Percentiles rank a stretch among this genome's conserved stretches.
Conservation (phyloP, 495 filamentous ascomycete genomes). For the Bathelium albidoporum region DNA sequence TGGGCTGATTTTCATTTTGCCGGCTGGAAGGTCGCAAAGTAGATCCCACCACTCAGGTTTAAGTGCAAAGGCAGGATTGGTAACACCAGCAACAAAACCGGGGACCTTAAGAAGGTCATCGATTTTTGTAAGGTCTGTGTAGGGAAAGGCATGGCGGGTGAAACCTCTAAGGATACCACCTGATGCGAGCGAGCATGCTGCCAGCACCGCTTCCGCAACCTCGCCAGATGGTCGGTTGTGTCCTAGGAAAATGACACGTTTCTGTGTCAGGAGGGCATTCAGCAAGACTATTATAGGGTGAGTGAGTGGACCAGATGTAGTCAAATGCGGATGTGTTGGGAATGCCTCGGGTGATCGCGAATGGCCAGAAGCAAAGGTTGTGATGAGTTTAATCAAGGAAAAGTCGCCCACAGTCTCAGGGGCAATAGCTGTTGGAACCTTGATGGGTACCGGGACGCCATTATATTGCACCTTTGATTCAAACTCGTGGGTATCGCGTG, state of each 20-base stretch:
- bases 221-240: slow-evolving; percentile 89
- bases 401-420: slow-evolving; percentile 97
- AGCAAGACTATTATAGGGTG: slow-evolving; percentile 69
- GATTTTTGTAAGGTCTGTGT: slow-evolving; percentile 95
- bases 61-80: slow-evolving; percentile 89
- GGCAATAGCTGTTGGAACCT: slow-evolving; percentile 83
- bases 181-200: slow-evolving; percentile 83
- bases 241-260: slow-evolving; percentile 89
- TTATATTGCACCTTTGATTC: slow-evolving; percentile 92
- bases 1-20: slow-evolving; percentile 85
- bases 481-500: slow-evolving; percentile 93
- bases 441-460: slow-evolving; percentile 89
- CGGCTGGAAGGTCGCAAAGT: slow-evolving; percentile 83
- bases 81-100: slow-evolving; percentile 96
- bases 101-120: slow-evolving; percentile 92
- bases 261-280: slow-evolving; percentile 86
- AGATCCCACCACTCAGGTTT: slow-evolving; percentile 98
- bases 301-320: slow-evolving; percentile 71
- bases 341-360: slow-evolving; percentile 75
- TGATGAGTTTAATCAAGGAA: slow-evolving; percentile 91
- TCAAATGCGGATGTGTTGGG: slow-evolving; percentile 75
- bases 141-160: slow-evolving; percentile 95
- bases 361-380: slow-evolving; percentile 79
- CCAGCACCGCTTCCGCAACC: slow-evolving; percentile 90
- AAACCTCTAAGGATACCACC: slow-evolving; percentile 93